These are phyloP conservation scores for Blastobotrys serpentis DNA, from an alignment of 1,139 yeast species.

Conservation along the genomic window DNA sequence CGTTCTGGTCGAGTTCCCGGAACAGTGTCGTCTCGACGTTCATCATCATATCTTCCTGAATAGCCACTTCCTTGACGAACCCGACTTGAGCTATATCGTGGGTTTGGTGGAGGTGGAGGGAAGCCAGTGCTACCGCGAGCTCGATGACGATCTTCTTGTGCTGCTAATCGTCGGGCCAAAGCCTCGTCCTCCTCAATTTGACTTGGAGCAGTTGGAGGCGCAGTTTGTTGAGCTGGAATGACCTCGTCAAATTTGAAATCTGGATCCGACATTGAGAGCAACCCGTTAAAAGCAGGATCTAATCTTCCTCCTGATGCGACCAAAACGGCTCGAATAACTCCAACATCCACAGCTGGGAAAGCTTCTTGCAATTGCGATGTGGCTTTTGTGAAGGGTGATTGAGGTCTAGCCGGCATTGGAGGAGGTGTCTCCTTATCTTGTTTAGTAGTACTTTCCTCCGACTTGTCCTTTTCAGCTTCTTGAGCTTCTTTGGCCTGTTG, in stretches of 20 bases:
- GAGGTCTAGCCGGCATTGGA: conserved; percentile 70
- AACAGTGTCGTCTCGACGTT: conserved; percentile 4
- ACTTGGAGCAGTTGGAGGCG: conserved; percentile 27
- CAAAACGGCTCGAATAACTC: conserved; percentile 69
- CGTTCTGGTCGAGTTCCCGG: conserved; percentile 24
- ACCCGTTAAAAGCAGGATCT: conserved; percentile 86
- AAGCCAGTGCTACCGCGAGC: conserved; percentile 19
- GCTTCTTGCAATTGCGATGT: conserved; percentile 66
- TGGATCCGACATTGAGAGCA: conserved; percentile 79
- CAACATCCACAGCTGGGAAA: conserved; percentile 72
- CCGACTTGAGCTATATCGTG: conserved; percentile 14
- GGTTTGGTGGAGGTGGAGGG: conserved; percentile 16
- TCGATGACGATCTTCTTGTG: conserved; percentile 45
- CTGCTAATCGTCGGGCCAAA: conserved; percentile 75
- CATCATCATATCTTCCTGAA: conserved; percentile 33
- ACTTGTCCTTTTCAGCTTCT: conserved; percentile 13
- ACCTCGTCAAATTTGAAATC: conserved; percentile 62
- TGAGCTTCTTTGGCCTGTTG: conserved; percentile 17
- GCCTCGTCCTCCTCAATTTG: conserved; percentile 77
- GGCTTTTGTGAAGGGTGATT: conserved; percentile 54
- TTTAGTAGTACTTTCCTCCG: conserved; percentile 5
- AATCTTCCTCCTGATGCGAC: conserved; percentile 81
- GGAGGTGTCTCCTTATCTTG: conserved; percentile 46
- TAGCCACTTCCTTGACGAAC: conserved; percentile 24
- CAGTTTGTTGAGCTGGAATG: conserved; percentile 14